Evolutionary conservation across 352 stramenopile genomes (phyloP), one percentile per base, ranked within the genome.

Genomic region (Phytophthora europaea): DNA sequence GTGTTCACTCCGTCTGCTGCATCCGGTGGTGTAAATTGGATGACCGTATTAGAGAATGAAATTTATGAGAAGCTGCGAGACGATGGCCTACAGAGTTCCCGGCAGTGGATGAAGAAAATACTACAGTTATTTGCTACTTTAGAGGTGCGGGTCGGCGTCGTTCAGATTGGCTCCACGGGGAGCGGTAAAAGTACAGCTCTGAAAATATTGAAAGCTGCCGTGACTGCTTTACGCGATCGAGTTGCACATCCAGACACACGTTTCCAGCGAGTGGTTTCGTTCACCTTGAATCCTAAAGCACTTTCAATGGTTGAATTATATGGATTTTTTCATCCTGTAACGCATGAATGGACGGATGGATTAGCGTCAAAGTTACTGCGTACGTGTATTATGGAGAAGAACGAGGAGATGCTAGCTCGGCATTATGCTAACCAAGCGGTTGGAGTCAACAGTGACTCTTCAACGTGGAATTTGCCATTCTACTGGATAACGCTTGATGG

Each of bases 41-140:
- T 90, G 47, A 12, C 47, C 1, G 75, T 87, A 47, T 78, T 98
- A 10, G 81, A 93, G 43, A 87, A 91, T 23, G 89, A 95, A 48
- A 82, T 98, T 9, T 80, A 89, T 43, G 69, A 90, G 12, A 90
- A 98, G 65, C 65, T 98, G n/a, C 38, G 64, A 4, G 62, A 71
- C 10, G 70, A 83, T 23, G 86, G 89, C 7, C 71, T 97, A 3
- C 86, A 97, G 55, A 65, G 78, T 10, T 79, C 92, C 3, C 75
- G 73, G 0, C 81, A 81, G 34, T 98, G 97, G 84, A 92, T 84
- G 31, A 82, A 79, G 36, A 98, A 98, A 68, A 76, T 98, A 3
- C 72, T 98, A 13, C 91, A 99, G 66, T 73, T 98, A 34, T 98
- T 98, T 67, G 93, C 94, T 48, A 98, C 94, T 4, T 82, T 98